Evolutionary conservation across 2,329 filamentous ascomycete genomes (phyloP), one percentile per base, ranked within the genome.

Genomic region (Neurospora crassa): DNA sequence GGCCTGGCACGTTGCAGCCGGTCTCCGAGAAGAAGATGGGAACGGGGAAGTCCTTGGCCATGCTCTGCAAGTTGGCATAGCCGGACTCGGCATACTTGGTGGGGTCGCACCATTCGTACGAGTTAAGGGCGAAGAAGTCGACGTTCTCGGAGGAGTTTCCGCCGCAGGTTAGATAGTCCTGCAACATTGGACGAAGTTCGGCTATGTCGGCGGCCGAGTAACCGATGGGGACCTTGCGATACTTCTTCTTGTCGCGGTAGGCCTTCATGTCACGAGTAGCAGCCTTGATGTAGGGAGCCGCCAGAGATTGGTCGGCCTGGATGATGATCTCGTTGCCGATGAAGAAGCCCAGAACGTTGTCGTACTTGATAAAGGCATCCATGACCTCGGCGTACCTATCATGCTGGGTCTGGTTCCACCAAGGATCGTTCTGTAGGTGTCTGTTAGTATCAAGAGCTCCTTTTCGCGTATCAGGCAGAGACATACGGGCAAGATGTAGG

Each of bases 21-120:
- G 92, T 96, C 81, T 97, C 93, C 42, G 92, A 94, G 82, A 97
- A 93, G 84, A 94, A 94, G 76, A 96, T 93, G 24, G 92, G 93
- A n/a, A 96, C 89, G 67, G 89, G 90, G 80, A 93, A 94, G 76
- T 88, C 81, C 45, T 86, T 85, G 6, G 91, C 89, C 74, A 91
- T 89, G 70, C 84, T 80, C 79, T 93, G 86, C 40, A 96, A 87
- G 73, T 84, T 84, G 67, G 83, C 78, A 81, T 97, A 97, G 71
- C 92, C 93, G 2, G 93, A 89, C 6, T 80, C 83, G 37, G 83
- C 75, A 81, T 89, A 94, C 5, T 79, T 80, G 71, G 84, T 83
- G 34, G 83, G 81, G 73, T 90, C 90, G 76, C 91, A 93, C 91
- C 91, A 93, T 78, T 93, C 91, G 79, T 96, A 96, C 68, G 92